A percentile compares a stretch with the other conserved stretches of the same genome.
Evolutionary conservation across 2,329 filamentous ascomycete genomes (phyloP).

Genomic region (Sporothrix humicola): DNA sequence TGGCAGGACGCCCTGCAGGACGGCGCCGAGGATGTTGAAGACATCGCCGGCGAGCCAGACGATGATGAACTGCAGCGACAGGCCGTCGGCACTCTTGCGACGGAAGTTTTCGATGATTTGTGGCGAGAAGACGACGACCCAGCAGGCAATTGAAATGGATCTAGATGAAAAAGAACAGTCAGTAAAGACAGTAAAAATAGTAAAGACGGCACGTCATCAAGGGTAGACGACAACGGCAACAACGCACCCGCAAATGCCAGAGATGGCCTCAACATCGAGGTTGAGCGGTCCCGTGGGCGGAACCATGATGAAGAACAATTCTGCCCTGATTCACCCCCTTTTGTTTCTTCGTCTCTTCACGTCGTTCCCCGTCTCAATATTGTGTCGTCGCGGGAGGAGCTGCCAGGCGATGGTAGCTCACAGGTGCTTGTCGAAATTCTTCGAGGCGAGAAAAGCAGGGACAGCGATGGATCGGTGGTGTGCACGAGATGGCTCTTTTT

Average conservation of each 20-base stretch:
- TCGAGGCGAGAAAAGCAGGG: neutral
- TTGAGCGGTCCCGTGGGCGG: conserved; percentile 64
- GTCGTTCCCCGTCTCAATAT: neutral
- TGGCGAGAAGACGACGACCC: conserved; percentile 96
- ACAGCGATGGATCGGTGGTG: neutral
- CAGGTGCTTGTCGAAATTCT: neutral
- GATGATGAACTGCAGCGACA: conserved; percentile 74
- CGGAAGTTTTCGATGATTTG: conserved; percentile 68
- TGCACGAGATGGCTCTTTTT: neutral
- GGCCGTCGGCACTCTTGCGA: conserved; percentile 40
- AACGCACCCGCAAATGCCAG: conserved; percentile 84
- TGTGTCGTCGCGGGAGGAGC: neutral
- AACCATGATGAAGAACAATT: conserved; percentile 50
- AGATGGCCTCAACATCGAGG: conserved; percentile 87
- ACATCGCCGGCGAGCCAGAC: conserved; percentile 88
- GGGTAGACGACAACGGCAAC: neutral
- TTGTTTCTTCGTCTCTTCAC: neutral
- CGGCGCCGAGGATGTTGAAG: conserved; percentile 43
- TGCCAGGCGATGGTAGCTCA: neutral
- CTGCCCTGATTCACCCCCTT: neutral
- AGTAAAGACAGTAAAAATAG: conserved; percentile 29
- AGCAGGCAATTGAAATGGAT: conserved; percentile 95
- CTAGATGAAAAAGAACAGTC: conserved; percentile 18
- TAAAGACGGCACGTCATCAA: neutral
- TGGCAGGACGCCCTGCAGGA: conserved; percentile 72